Conservation (phyloP, 2,329 filamentous ascomycete genomes). For the Rhynchosporium secalis region DNA sequence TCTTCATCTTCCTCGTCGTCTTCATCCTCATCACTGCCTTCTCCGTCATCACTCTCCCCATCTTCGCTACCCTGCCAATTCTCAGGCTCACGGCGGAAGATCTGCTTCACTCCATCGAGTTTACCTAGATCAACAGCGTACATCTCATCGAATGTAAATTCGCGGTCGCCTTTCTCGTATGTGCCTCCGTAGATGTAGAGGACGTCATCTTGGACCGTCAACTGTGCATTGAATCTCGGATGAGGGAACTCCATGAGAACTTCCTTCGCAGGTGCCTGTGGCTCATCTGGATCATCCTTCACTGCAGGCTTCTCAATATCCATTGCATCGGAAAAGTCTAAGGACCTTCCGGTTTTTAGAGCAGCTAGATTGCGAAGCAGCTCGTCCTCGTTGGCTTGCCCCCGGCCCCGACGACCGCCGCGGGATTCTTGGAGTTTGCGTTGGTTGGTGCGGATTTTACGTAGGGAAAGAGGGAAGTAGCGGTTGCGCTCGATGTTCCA, state of each 20-base stretch:
- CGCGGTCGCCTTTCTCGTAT: constrained; percentile 89
- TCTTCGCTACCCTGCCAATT: constrained; percentile 77
- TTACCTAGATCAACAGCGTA: constrained; percentile 94
- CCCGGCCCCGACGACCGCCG: constrained; percentile 66
- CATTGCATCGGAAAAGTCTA: constrained; percentile 54
- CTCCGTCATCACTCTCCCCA: constrained; percentile 59
- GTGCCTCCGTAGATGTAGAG: constrained; percentile 95
- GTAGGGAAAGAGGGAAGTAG: constrained; percentile 80
- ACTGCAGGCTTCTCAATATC: constrained; percentile 46
- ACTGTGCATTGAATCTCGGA: constrained; percentile 83
- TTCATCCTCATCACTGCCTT: constrained; percentile 54
- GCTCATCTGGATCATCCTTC: constrained; percentile 53
- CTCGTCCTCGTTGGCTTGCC: constrained; percentile 89
- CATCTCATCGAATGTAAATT: constrained; percentile 94
- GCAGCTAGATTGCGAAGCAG: constrained; percentile 83
- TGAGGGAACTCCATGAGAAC: constrained; percentile 84
- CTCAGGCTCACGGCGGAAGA: constrained; percentile 81
- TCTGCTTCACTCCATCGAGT: constrained; percentile 87
- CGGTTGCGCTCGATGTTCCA: constrained; percentile 96
- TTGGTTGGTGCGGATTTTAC: constrained; percentile 69
- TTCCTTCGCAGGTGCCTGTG: constrained; percentile 59
- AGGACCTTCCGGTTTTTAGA: constrained; percentile 71
- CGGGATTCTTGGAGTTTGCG: constrained; percentile 60
- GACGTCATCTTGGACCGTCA: constrained; percentile 88
- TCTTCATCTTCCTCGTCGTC: constrained; percentile 50